A percentile compares a stretch with the other conserved stretches of the same genome.
These are phyloP conservation scores for Arthrobotrys conoides DNA, from an alignment of 2,329 filamentous ascomycete genomes.

Conservation along the genomic window DNA sequence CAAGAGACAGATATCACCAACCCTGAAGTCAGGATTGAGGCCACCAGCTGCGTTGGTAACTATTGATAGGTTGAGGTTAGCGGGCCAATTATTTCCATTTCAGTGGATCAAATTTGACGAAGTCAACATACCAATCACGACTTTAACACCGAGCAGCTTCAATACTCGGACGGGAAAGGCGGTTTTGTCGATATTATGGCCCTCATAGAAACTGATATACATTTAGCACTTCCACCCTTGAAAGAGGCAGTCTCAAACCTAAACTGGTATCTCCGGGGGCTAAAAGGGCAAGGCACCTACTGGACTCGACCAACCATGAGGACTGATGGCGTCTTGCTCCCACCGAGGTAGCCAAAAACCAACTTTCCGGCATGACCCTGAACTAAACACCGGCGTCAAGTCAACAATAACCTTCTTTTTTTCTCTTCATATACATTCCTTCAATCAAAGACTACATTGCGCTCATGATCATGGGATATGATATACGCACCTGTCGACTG, in stretches of 20 bases:
- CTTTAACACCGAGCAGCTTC: slow-evolving; percentile 74
- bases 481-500: slow-evolving; percentile 71
- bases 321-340: slow-evolving; percentile 72
- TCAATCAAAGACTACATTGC: no score
- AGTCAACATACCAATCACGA: slow-evolving; percentile 67
- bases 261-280: slow-evolving; percentile 18
- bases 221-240: slow-evolving; percentile 21
- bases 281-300: slow-evolving; percentile 68
- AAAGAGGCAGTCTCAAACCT: background rate
- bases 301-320: slow-evolving; percentile 77
- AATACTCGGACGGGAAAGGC: slow-evolving; percentile 77
- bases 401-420: slow-evolving; percentile 18
- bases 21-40: slow-evolving; percentile 75
- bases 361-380: slow-evolving; percentile 76
- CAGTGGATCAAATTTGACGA: slow-evolving; percentile 67
- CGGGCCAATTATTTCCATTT: slow-evolving; percentile 12
- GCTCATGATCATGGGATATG: background rate
- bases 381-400: slow-evolving; percentile 65
- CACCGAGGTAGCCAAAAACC: slow-evolving; percentile 74
- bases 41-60: slow-evolving; percentile 79
- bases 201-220: slow-evolving; percentile 75
- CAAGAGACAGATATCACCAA: slow-evolving; percentile 76
- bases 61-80: slow-evolving; percentile 63
- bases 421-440: slow-evolving; percentile 3
- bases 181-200: slow-evolving; percentile 75